phyloP scores from a whole-genome alignment of 2,329 filamentous ascomycete genomes.

The Parastagonospora avenae region DNA sequence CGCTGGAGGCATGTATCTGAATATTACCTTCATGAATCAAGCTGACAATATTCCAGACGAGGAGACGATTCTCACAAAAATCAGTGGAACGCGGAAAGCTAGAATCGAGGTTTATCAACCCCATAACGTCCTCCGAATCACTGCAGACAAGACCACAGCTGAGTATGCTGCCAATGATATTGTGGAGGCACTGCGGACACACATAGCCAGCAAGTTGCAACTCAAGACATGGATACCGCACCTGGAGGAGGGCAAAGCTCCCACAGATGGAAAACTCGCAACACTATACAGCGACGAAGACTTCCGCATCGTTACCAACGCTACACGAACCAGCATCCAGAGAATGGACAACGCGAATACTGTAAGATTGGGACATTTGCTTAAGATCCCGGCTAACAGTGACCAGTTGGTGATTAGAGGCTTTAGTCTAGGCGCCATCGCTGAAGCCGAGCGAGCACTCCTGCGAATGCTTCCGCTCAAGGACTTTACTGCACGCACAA shows the following conservation, averaged over 20 bases:
- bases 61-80: conserved; percentile 31
- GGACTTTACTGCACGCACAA: conserved; percentile 9
- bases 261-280: conserved; percentile 6
- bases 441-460: conserved; percentile 37
- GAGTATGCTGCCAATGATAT: conserved; percentile 45
- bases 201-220: conserved; percentile 20
- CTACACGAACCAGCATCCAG: conserved; percentile 34
- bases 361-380: conserved; percentile 16
- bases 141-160: conserved; percentile 42
- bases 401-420: conserved; percentile 36
- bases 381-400: conserved; percentile 4
- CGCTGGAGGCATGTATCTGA: conserved; percentile 24
- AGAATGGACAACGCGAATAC: conserved; percentile 10
- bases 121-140: conserved; percentile 41
- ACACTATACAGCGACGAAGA: conserved; percentile 19
- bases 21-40: neutral
- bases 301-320: conserved; percentile 21
- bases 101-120: conserved; percentile 35
- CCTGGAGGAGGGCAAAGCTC: conserved; percentile 9
- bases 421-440: conserved; percentile 22
- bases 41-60: conserved; percentile 18
- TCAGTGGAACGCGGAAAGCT: conserved; percentile 33
- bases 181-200: conserved; percentile 26
- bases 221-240: conserved; percentile 27
- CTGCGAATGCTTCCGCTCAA: conserved; percentile 34